phyloP scores from a whole-genome alignment of 2,329 filamentous ascomycete species.

The Chrysoporthe austroafricana region DNA sequence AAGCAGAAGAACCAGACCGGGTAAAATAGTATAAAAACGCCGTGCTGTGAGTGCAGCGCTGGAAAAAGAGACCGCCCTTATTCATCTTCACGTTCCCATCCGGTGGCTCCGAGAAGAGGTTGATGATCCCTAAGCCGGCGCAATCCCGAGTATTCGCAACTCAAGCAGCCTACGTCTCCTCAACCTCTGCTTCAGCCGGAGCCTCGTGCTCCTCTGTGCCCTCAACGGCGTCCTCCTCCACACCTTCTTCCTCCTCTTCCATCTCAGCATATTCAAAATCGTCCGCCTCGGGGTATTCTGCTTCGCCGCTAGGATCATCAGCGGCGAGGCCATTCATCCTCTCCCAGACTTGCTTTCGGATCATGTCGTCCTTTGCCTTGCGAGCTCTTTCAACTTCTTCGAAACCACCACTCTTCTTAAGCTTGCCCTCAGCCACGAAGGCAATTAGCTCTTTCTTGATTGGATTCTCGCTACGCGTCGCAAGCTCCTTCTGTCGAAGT shows the following conservation, averaged over 20 bases:
- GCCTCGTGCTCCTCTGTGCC: slow-evolving; percentile 15
- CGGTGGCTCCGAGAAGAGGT: background rate
- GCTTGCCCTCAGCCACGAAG: slow-evolving; percentile 86
- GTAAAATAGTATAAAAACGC: slow-evolving; percentile 7
- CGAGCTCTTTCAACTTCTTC: slow-evolving; percentile 90
- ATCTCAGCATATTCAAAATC: slow-evolving; percentile 21
- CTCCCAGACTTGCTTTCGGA: slow-evolving; percentile 78
- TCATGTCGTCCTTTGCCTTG: slow-evolving; percentile 83
- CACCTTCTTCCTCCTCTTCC: slow-evolving; percentile 13
- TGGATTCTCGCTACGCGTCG: slow-evolving; percentile 71
- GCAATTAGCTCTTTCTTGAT: slow-evolving; percentile 82
- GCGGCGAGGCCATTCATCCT: slow-evolving; percentile 61
- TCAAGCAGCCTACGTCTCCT: slow-evolving; percentile 19
- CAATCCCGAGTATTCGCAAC: background rate
- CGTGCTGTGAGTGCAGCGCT: slow-evolving; percentile 9
- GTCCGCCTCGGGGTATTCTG: slow-evolving; percentile 33
- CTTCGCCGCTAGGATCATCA: slow-evolving; percentile 46
- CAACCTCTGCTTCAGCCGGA: slow-evolving; percentile 16
- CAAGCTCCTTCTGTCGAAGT: slow-evolving; percentile 84
- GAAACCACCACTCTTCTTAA: slow-evolving; percentile 95
- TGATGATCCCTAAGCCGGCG: background rate
- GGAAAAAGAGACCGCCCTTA: background rate
- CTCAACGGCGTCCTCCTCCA: background rate
- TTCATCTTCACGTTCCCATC: background rate
- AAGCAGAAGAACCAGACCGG: background rate